Base-by-base conservation (phyloP, 1,284 basidiomycete genomes). In the Boletus sp. region DNA sequence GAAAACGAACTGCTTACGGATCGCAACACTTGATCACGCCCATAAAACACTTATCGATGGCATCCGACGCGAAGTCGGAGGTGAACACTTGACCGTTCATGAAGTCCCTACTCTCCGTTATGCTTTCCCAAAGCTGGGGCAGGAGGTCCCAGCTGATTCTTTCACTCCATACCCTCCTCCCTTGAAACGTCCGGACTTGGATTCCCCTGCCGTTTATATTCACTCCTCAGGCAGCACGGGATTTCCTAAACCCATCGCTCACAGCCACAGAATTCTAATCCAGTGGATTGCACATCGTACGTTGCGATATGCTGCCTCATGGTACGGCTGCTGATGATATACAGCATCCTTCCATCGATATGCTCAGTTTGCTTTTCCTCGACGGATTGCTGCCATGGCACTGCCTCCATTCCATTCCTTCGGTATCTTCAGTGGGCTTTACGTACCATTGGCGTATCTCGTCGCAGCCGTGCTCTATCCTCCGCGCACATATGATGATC, bases 201-300 rank as follows among this genome's bases (percentile, higher is more conserved):
- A 68, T 28, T 69, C 72, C 17, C 61, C 67, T 1, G 64, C 63
- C 0, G 47, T 74, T 17, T 78, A 77, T 25, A 46, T 77, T 13
- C 78, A 78, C 55, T 78, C 78, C 4, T 77, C 76, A 1, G 76
- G 78, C 5, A 78, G 76, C 40, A 79, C 75, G 0, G 76, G 78
- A 25, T 73, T 74, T 50, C 77, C 78, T 0, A 77, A 77, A 56
- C 56, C 70, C 1, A 77, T 78, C 35, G 30, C 69, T 13, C 67
- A 68, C 38, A 69, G 58, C 1, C 54, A 77, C 58, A 64, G 61
- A 14, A 54, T 64, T 23, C 65, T 71, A 40, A 59, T 73, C 2
- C 64, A 74, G 16, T 74, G 69, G 65, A 4, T 74, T n/a, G 38
- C 40, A 0, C 62, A 66, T 8, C 51, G 71, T 71, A 56, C n/a